phyloP scores from a whole-genome alignment of 2,329 filamentous ascomycete species.

The Alternaria arbusti region DNA sequence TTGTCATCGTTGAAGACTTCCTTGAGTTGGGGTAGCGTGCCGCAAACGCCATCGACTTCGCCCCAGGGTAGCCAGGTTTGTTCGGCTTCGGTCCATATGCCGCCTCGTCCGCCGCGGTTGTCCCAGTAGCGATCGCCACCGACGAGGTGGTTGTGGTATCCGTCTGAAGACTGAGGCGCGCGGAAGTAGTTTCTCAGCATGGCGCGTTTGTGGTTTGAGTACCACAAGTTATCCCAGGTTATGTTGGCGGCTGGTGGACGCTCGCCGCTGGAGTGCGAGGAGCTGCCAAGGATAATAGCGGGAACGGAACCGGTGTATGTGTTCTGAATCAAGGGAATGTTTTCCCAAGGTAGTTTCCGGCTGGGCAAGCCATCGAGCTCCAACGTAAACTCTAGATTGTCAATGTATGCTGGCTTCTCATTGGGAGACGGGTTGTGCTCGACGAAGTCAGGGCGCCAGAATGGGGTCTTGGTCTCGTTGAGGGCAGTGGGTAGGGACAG shows the following conservation, averaged over 20 bases:
- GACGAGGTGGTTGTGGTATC: slow-evolving; percentile 52
- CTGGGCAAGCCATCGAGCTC: slow-evolving; percentile 53
- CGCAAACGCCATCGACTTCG: slow-evolving; percentile 52
- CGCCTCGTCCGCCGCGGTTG: slow-evolving; percentile 59
- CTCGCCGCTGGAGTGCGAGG: slow-evolving; percentile 33
- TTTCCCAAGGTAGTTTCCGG: slow-evolving; percentile 51
- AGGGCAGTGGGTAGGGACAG: slow-evolving; percentile 50
- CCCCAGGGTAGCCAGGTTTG: slow-evolving; percentile 57
- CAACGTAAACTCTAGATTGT: slow-evolving; percentile 30
- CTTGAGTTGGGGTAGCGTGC: slow-evolving; percentile 46
- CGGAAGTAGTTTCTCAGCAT: slow-evolving; percentile 59
- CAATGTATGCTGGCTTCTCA: slow-evolving; percentile 38
- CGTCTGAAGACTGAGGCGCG: slow-evolving; percentile 50
- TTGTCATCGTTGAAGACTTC: slow-evolving; percentile 57
- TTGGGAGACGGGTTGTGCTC: slow-evolving; percentile 37
- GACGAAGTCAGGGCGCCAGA: slow-evolving; percentile 36
- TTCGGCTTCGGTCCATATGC: slow-evolving; percentile 60
- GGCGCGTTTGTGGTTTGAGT: slow-evolving; percentile 54
- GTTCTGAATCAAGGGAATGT: slow-evolving; percentile 56
- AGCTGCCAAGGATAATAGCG: slow-evolving; percentile 48
- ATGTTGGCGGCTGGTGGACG: slow-evolving; percentile 25
- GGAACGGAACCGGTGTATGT: slow-evolving; percentile 56
- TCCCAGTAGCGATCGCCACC: slow-evolving; percentile 59
- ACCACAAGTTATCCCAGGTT: slow-evolving; percentile 59
- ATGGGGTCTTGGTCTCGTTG: slow-evolving; percentile 34